Evolutionary conservation across 495 filamentous ascomycete species (phyloP).

Genomic region (Pyrenula massariospora): DNA sequence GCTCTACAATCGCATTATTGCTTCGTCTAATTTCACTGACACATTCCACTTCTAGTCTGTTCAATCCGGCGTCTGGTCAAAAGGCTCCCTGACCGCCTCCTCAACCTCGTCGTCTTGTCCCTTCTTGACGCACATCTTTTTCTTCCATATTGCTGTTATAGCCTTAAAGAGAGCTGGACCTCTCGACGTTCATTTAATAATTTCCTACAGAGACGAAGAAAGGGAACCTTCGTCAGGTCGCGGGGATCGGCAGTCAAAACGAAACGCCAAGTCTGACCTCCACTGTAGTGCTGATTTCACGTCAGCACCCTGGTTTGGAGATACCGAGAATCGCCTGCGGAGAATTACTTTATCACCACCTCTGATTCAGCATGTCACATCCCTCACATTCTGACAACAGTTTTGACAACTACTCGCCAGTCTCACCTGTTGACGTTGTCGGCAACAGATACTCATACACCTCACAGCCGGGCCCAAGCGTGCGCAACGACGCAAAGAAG

Average conservation of each 20-base stretch:
- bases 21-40: not conserved
- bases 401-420: not conserved
- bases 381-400: not conserved
- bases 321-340: not conserved
- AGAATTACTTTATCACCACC: not conserved
- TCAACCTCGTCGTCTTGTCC: not conserved
- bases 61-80: not conserved
- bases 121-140: not conserved
- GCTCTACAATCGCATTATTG: not conserved
- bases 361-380: not conserved
- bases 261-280: not conserved
- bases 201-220: not conserved
- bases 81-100: not conserved
- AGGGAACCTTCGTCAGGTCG: not conserved
- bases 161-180: not conserved
- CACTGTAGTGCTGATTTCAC: not conserved
- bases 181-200: not conserved
- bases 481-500: not conserved
- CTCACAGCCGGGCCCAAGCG: not conserved
- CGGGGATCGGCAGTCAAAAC: not conserved
- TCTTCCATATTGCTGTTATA: not conserved
- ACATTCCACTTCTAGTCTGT: not conserved
- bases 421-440: not conserved
- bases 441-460: not conserved
- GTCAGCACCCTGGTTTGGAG: not conserved